A percentile compares a stretch with the other conserved stretches of the same genome.
These are phyloP conservation scores for Aspergillus biplanus DNA, from an alignment of 495 filamentous ascomycete genomes.

Conservation along the genomic window DNA sequence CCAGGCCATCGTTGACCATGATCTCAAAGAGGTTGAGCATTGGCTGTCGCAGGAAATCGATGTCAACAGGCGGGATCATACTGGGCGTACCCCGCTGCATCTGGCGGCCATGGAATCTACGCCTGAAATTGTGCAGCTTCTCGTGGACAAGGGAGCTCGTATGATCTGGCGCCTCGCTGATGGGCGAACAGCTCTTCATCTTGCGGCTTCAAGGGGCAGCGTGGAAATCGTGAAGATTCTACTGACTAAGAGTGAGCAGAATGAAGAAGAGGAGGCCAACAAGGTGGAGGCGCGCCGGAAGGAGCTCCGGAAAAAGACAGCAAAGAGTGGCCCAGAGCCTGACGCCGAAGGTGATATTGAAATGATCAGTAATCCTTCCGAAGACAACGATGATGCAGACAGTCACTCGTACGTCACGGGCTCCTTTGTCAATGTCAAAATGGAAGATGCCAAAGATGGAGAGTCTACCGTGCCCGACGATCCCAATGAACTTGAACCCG, in stretches of 20 bases:
- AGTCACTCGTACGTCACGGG: constrained; percentile 51
- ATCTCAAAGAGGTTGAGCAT: constrained; percentile 65
- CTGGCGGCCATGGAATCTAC: constrained; percentile 69
- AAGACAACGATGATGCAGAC: constrained; percentile 39
- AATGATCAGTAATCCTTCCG: constrained; percentile 34
- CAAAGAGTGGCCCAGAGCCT: constrained; percentile 26
- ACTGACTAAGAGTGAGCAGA: constrained; percentile 67
- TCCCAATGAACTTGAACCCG: constrained; percentile 67
- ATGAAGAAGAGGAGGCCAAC: constrained; percentile 67
- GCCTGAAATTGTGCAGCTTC: constrained; percentile 66
- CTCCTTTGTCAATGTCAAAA: constrained; percentile 69
- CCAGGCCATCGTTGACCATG: constrained; percentile 73
- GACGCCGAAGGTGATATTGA: constrained; percentile 28
- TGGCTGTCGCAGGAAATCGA: constrained; percentile 69
- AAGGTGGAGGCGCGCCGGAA: constrained; percentile 53
- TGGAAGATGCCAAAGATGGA: constrained; percentile 32
- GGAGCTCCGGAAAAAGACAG: constrained; percentile 37
- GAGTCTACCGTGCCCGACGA: constrained; percentile 44
- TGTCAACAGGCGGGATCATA: constrained; percentile 71
- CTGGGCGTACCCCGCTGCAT: constrained; percentile 80
- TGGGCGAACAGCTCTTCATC: constrained; percentile 76
- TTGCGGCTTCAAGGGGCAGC: constrained; percentile 70
- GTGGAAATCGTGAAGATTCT: constrained; percentile 70
- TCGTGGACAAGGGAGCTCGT: constrained; percentile 74
- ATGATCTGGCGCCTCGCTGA: constrained; percentile 73